Base-by-base conservation (phyloP, 1,284 basidiomycete species). In the Ganoderma multipileum region DNA sequence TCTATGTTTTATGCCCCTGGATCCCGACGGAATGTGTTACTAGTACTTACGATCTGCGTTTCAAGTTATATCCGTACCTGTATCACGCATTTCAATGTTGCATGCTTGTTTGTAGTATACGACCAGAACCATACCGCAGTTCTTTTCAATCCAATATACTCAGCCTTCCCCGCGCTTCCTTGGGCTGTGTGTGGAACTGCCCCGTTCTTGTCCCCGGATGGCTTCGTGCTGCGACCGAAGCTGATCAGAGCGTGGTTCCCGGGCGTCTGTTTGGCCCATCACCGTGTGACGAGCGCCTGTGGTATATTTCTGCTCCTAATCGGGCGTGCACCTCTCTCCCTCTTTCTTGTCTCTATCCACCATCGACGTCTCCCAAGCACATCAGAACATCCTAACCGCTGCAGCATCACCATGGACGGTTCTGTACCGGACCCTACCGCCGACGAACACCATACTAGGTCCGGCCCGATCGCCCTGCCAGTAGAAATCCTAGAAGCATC, bases 331-430 rank as follows among this genome's bases (percentile, higher is more conserved):
- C 62, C 65, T 67, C 65, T 59, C 69, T 64, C 59, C 54, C 36
- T 54, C 67, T 64, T 70, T 72, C 72, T 70, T 73, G 68, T 64
- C 69, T 68, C 61, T 52, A 33, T 72, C 74, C 63, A 66, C 67
- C 71, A 72, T 65, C 71, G 66, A 26, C 58, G 23, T 8, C 39
- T 11, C 9, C n/a, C 12, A 23, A 60, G 39, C 58, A 14, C 39
- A 41, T 16, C 39, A 23, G 58, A 60, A 28, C 39, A 42, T 26
- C 36, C 36, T 59, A 38, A 14, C 9, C n/a, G n/a, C 55, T 42
- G 26, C 61, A 42, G 7, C 12, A 47, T 41, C 61, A n/a, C 36
- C 20, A 72, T 72, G 71, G 68, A 72, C 57, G 39, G 58, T 9
- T 39, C 52, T 30, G 9, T 52, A 26, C 26, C 30, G n/a, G 41